A percentile compares a stretch with the other conserved stretches of the same genome.
These are phyloP conservation scores for Panaeolus cyanescens DNA, from an alignment of 768 basidiomycete species.

Conservation along the genomic window DNA sequence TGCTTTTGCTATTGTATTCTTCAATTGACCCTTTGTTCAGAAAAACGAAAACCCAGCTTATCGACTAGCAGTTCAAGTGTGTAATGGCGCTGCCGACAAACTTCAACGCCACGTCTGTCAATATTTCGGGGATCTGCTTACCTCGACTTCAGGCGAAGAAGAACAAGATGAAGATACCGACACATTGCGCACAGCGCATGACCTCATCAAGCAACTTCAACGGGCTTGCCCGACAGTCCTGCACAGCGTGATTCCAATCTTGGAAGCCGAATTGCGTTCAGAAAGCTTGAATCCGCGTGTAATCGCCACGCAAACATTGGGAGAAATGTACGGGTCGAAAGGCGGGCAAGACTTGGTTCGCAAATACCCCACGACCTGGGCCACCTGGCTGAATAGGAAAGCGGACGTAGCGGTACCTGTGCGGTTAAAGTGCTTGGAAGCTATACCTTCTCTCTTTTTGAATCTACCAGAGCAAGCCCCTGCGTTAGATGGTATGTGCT, in stretches of 20 bases:
- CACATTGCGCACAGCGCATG: conserved; percentile 77
- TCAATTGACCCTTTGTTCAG: conserved; percentile 11
- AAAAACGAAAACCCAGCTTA: conserved; percentile 77
- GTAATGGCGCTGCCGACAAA: conserved; percentile 81
- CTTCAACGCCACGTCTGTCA: conserved; percentile 87
- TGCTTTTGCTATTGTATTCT: not conserved
- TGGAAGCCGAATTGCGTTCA: conserved; percentile 87
- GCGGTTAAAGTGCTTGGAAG: conserved; percentile 79
- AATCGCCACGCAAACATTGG: conserved; percentile 85
- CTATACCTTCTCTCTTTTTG: conserved; percentile 57
- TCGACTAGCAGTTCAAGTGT: conserved; percentile 83
- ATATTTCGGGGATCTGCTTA: conserved; percentile 90
- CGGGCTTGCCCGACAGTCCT: conserved; percentile 79
- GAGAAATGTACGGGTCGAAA: conserved; percentile 87
- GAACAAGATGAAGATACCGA: conserved; percentile 65
- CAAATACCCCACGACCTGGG: conserved; percentile 87
- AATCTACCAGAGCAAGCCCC: conserved; percentile 69
- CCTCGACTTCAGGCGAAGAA: conserved; percentile 25
- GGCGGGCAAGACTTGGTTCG: conserved; percentile 70
- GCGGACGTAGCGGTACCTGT: conserved; percentile 75
- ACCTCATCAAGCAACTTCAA: conserved; percentile 82
- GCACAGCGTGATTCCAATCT: conserved; percentile 88
- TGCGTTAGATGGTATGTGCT: conserved; percentile 71
- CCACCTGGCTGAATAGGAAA: conserved; percentile 75
- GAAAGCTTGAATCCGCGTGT: conserved; percentile 71